Base-by-base conservation (phyloP, 2,329 filamentous ascomycete species). In the Ceratocystis papillata region DNA sequence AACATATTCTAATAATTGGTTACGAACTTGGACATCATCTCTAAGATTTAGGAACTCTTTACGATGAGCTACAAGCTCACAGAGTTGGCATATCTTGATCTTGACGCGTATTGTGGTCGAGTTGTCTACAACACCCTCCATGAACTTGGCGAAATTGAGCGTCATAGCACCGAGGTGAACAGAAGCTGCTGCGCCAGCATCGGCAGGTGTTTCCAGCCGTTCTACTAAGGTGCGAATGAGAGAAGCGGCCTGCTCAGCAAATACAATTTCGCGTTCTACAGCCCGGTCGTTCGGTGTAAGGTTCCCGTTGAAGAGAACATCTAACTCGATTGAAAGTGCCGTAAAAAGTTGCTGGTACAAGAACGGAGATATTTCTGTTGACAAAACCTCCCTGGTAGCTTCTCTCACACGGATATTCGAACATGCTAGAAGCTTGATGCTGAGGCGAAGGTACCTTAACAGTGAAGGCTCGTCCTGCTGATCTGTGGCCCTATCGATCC, bases 21-120 rank as follows among this genome's bases (percentile, higher is more conserved):
- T 88, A 64, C 86, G 78, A 70, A 87, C 86, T 33, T 84, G 81
- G 48, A 88, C 83, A 72, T 88, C 86, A 70, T 88, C 85, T 63
- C 86, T 80, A 10, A 88, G 75, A 70, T 87, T 88, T 53, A 88
- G 75, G 63, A 87, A 81, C 70, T 88, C 85, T 70, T 87, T 88
- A 69, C 85, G 81, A 72, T 81, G 82, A 12, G 81, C 85, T 44
- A 88, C 81, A 2, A 81, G 80, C 70, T 88, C 86, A 67, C 81
- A 86, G 6, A 88, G 74, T 70, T 87, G 84, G 70, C 86, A 88
- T 50, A 87, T 83, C 70, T 86, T 85, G 71, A 87, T 87, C 72
- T 87, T 88, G 57, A 87, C 84, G 65, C 84, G 79, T 17, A 87
- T 72, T 22, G 80, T 82, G 69, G 79, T 82, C 7, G 78, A 73